Conservation (phyloP, 2,329 filamentous ascomycete species). For the Dactylellina cionopaga region DNA sequence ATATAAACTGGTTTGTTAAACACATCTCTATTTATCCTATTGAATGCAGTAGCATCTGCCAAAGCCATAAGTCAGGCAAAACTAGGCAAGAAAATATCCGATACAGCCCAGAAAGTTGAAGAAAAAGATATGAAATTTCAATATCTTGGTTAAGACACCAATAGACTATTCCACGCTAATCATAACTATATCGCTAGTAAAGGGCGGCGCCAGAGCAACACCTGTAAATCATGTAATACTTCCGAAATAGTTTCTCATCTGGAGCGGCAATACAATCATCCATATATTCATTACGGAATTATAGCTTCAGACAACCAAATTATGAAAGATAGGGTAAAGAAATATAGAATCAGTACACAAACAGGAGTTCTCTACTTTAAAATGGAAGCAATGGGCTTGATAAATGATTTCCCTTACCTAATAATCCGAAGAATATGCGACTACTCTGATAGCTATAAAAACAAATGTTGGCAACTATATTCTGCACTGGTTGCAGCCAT, state of each 20-base stretch:
- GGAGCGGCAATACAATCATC: slow-evolving; percentile 9
- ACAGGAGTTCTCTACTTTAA: slow-evolving; percentile 20
- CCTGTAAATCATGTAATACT: slow-evolving; percentile 18
- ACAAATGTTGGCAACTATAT: slow-evolving; percentile 22
- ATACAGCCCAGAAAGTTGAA: too few relatives aligned
- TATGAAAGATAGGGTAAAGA: slow-evolving; percentile 15
- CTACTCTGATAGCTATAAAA: slow-evolving; percentile 19
- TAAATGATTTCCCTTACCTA: slow-evolving; percentile 13
- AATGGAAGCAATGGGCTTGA: slow-evolving; percentile 33
- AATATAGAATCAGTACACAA: slow-evolving; percentile 6
- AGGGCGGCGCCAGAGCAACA: background rate
- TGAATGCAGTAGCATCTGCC: background rate
- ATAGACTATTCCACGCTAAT: too few relatives aligned
- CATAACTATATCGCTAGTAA: slow-evolving; percentile 3
- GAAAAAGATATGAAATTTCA: too few relatives aligned
- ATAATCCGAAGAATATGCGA: slow-evolving; percentile 19
- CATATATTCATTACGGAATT: too few relatives aligned
- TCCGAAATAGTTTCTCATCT: slow-evolving; percentile 3
- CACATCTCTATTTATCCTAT: background rate
- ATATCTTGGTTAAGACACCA: too few relatives aligned
- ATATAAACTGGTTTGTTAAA: slow-evolving; percentile 2
- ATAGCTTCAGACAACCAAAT: slow-evolving; percentile 16
- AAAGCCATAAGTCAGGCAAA: background rate
- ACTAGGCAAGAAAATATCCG: too few relatives aligned
- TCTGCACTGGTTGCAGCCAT: slow-evolving; percentile 7